These are phyloP conservation scores for Pseudocercospora pini-densiflorae DNA, from an alignment of 2,329 filamentous ascomycete species.

Conservation along the genomic window DNA sequence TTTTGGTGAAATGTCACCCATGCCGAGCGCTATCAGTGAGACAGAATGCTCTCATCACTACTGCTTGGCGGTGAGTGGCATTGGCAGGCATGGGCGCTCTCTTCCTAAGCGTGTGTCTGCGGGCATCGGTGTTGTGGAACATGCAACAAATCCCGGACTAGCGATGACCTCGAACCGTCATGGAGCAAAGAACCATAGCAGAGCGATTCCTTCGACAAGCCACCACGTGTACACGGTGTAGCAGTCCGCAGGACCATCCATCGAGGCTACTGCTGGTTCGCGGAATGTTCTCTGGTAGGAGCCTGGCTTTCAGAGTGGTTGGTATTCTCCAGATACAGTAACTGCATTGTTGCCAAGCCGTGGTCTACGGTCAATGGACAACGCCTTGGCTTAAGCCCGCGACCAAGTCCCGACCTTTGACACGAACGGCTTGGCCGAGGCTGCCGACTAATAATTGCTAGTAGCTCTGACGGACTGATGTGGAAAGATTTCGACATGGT, in stretches of 20 bases:
- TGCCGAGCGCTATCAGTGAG: too few species aligned
- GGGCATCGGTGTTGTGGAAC: too few species aligned
- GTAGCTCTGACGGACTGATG: neutral
- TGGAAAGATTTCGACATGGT: neutral
- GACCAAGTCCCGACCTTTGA: slow-evolving; percentile 1
- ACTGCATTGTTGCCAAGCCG: neutral
- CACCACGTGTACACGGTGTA: neutral
- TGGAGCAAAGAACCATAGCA: too few species aligned
- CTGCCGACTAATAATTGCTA: neutral
- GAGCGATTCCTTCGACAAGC: neutral
- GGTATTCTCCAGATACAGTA: neutral
- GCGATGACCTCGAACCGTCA: too few species aligned
- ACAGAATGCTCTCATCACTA: neutral
- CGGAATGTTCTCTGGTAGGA: neutral
- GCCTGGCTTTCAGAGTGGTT: neutral
- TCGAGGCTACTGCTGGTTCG: neutral
- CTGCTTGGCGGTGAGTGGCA: neutral
- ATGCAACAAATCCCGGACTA: too few species aligned
- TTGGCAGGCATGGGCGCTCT: neutral
- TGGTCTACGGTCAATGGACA: neutral
- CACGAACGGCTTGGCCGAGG: neutral
- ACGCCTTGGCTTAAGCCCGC: neutral
- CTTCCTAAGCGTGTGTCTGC: neutral
- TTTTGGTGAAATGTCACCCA: neutral
- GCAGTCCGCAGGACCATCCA: neutral